These are phyloP conservation scores for Scedosporium dehoogii DNA, from an alignment of 2,329 filamentous ascomycete genomes.

Conservation along the genomic window DNA sequence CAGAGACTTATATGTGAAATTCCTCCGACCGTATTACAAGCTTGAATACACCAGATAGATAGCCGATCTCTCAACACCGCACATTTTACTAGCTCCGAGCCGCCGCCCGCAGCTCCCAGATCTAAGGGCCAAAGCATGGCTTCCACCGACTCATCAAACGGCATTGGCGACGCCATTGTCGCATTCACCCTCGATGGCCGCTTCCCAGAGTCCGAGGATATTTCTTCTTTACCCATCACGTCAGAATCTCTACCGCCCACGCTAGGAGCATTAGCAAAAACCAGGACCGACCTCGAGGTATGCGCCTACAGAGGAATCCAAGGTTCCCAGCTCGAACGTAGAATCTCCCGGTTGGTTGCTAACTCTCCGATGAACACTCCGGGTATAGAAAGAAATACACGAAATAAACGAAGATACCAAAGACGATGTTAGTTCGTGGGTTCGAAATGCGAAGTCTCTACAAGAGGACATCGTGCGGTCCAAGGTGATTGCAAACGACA, in stretches of 20 bases:
- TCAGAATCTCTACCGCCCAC: constrained; percentile 27
- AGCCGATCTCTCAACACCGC: neutral
- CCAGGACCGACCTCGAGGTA: constrained; percentile 30
- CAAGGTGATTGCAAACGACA: constrained; percentile 68
- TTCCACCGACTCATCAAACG: constrained; percentile 16
- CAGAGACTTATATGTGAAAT: neutral
- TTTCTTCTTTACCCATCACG: constrained; percentile 25
- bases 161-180: constrained; percentile 28
- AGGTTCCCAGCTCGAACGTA: neutral
- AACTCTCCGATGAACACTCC: neutral
- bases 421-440: constrained; percentile 77
- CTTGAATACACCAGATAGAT: neutral
- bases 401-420: constrained; percentile 66
- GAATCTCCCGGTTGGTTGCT: neutral
- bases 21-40: neutral
- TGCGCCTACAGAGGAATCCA: neutral
- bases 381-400: constrained; percentile 56
- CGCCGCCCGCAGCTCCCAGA: neutral
- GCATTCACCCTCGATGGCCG: constrained; percentile 28
- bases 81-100: neutral
- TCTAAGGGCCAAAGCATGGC: constrained; percentile 17
- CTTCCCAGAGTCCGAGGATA: constrained; percentile 27
- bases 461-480: constrained; percentile 79
- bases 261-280: constrained; percentile 25
- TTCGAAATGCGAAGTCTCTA: constrained; percentile 70